Conservation (phyloP, 2,329 filamentous ascomycete species). For the Cytospora piceicola region DNA sequence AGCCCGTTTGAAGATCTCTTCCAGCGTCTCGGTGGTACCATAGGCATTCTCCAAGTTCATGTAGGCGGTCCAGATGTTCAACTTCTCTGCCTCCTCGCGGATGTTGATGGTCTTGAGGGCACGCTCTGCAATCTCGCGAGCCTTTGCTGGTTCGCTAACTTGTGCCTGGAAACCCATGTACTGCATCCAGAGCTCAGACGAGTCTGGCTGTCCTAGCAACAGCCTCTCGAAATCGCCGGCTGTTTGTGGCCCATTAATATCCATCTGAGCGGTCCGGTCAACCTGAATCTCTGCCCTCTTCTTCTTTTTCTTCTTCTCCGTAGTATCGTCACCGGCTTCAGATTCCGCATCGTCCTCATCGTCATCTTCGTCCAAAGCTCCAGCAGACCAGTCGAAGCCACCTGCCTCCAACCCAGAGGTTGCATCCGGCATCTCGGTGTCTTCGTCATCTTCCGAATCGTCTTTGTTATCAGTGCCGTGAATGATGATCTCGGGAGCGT, state of each 20-base stretch:
- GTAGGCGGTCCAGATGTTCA: constrained; percentile 93
- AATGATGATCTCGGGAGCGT: constrained; percentile 48
- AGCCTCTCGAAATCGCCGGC: constrained; percentile 92
- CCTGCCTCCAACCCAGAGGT: constrained; percentile 63
- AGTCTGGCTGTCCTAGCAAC: constrained; percentile 88
- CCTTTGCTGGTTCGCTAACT: constrained; percentile 84
- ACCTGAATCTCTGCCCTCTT: constrained; percentile 78
- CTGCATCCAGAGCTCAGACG: constrained; percentile 89
- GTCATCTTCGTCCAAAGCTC: constrained; percentile 60
- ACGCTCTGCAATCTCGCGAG: constrained; percentile 86
- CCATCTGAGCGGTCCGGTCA: constrained; percentile 90
- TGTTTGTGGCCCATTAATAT: constrained; percentile 85
- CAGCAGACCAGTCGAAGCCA: constrained; percentile 87
- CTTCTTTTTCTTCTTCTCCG: constrained; percentile 69
- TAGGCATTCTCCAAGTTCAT: constrained; percentile 94
- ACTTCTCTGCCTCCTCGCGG: constrained; percentile 86
- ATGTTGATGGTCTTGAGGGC: constrained; percentile 91
- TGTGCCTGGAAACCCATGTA: constrained; percentile 99
- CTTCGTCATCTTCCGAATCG: constrained; percentile 40
- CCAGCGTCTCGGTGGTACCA: constrained; percentile 78
- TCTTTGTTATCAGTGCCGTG: constrained; percentile 47
- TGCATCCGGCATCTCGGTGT: constrained; percentile 50
- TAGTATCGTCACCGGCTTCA: constrained; percentile 38
- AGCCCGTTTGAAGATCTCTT: constrained; percentile 87
- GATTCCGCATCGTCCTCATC: constrained; percentile 43